Percentiles rank a stretch among this genome's conserved stretches.
These are phyloP conservation scores for Sugiyamaella qingdaonensis DNA, from an alignment of 805 yeast species.

Conservation along the genomic window DNA sequence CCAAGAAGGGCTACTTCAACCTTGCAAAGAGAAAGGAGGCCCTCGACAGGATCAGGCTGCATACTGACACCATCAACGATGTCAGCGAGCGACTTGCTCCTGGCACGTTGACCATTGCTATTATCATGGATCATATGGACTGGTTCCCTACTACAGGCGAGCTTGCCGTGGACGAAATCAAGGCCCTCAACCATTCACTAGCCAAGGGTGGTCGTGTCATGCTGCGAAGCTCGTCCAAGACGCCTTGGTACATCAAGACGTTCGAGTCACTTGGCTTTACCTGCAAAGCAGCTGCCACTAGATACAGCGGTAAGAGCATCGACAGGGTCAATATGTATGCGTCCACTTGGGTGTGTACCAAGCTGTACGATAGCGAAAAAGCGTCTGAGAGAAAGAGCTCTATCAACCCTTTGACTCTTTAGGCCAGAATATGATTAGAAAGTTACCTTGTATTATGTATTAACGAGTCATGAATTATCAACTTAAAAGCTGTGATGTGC, in stretches of 20 bases:
- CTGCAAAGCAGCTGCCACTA: conserved; percentile 65
- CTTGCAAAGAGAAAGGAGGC: conserved; percentile 48
- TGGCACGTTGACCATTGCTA: conserved; percentile 66
- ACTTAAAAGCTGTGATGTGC: too few relatives aligned
- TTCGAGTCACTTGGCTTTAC: conserved; percentile 65
- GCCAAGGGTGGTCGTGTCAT: conserved; percentile 68
- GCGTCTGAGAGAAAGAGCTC: background rate
- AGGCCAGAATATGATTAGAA: background rate
- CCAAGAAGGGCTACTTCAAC: conserved; percentile 50
- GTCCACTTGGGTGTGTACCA: conserved; percentile 80
- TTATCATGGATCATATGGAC: conserved; percentile 90
- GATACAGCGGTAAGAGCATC: conserved; percentile 60
- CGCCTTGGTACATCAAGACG: conserved; percentile 73
- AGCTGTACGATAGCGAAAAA: conserved; percentile 31
- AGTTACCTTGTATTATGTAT: background rate
- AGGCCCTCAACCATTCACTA: conserved; percentile 58
- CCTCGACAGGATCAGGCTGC: conserved; percentile 66
- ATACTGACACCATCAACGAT: conserved; percentile 74
- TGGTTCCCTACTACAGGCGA: conserved; percentile 70
- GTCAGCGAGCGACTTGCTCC: conserved; percentile 63
- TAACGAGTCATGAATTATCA: background rate
- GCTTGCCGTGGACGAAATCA: conserved; percentile 56
- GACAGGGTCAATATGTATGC: conserved; percentile 87
- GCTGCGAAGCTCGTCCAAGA: conserved; percentile 66
- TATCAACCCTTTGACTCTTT: conserved; percentile 2